phyloP scores from a whole-genome alignment of 2,329 filamentous ascomycete species.

The Penicillium sp. region DNA sequence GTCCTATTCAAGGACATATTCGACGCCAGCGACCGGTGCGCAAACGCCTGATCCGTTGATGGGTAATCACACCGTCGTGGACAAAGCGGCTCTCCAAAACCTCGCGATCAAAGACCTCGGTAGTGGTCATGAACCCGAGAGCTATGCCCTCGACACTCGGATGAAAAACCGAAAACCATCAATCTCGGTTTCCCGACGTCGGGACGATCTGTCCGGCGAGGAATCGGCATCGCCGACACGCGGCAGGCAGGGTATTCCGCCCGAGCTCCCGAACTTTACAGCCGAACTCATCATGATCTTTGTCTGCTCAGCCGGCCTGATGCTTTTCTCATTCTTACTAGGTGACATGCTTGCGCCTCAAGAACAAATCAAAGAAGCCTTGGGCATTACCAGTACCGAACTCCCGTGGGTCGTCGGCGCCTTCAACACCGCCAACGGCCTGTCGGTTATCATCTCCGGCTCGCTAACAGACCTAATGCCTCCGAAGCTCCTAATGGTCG shows the following conservation, averaged over 20 bases:
- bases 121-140: slow-evolving; percentile 9
- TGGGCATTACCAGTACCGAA: slow-evolving; percentile 43
- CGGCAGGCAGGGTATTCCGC: slow-evolving; percentile 37
- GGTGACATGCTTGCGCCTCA: slow-evolving; percentile 47
- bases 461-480: slow-evolving; percentile 42
- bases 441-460: slow-evolving; percentile 45
- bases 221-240: slow-evolving; percentile 23
- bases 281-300: slow-evolving; percentile 45
- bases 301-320: slow-evolving; percentile 46
- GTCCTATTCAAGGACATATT: slow-evolving; percentile 19
- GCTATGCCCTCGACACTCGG: slow-evolving; percentile 16
- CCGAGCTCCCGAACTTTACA: slow-evolving; percentile 42
- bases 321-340: slow-evolving; percentile 46
- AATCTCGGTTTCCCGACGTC: slow-evolving; percentile 12
- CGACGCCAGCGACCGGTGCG: slow-evolving; percentile 29
- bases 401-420: slow-evolving; percentile 48
- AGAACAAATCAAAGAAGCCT: slow-evolving; percentile 36
- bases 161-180: slow-evolving; percentile 20
- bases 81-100: slow-evolving; percentile 19
- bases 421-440: slow-evolving; percentile 44
- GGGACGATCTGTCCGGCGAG: slow-evolving; percentile 17
- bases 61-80: slow-evolving; percentile 11
- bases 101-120: slow-evolving; percentile 17
- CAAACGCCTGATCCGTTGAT: slow-evolving; percentile 32
- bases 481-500: slow-evolving; percentile 45